phyloP scores from a whole-genome alignment of 495 filamentous ascomycete genomes.

The Aspergillus nanangensis region DNA sequence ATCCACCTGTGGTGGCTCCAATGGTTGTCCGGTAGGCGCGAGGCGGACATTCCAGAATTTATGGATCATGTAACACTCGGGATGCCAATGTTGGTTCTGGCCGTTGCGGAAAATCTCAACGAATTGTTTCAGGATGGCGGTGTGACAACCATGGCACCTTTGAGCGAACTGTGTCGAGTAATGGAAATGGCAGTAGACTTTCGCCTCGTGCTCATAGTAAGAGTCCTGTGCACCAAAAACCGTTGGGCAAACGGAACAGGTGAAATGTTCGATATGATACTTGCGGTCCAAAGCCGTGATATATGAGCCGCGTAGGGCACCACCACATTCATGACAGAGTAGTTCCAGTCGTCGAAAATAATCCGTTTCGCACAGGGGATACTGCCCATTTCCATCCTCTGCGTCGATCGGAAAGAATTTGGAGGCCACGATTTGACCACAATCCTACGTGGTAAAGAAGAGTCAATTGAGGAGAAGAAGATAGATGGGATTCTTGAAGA shows the following conservation, averaged over 20 bases:
- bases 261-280: slow-evolving; percentile 99
- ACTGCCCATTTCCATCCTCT: slow-evolving; percentile 77
- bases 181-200: slow-evolving; percentile 98
- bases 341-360: slow-evolving; percentile 93
- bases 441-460: slow-evolving; percentile 64
- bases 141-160: slow-evolving; percentile 93
- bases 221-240: slow-evolving; percentile 97
- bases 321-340: slow-evolving; percentile 86
- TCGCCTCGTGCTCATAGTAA: slow-evolving; percentile 96
- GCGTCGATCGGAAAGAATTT: slow-evolving; percentile 98
- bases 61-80: slow-evolving; percentile 99
- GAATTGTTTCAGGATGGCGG: slow-evolving; percentile 98
- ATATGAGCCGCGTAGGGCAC: slow-evolving; percentile 92
- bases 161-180: slow-evolving; percentile 98
- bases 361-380: slow-evolving; percentile 95
- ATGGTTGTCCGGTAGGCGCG: slow-evolving; percentile 49
- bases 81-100: slow-evolving; percentile 98
- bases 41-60: slow-evolving; percentile 99
- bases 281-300: slow-evolving; percentile 97
- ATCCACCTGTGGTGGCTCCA: slow-evolving; percentile 44
- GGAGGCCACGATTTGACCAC: slow-evolving; percentile 90
- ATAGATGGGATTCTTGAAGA: slow-evolving; percentile 10
- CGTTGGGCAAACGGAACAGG: slow-evolving; percentile 93
- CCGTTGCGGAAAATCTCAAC: slow-evolving; percentile 98
- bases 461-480: slow-evolving; percentile 3